Evolutionary conservation across 306 rosid genomes (phyloP), one percentile per base, ranked within the genome.

Genomic region (Casuarina equisetifolia): DNA sequence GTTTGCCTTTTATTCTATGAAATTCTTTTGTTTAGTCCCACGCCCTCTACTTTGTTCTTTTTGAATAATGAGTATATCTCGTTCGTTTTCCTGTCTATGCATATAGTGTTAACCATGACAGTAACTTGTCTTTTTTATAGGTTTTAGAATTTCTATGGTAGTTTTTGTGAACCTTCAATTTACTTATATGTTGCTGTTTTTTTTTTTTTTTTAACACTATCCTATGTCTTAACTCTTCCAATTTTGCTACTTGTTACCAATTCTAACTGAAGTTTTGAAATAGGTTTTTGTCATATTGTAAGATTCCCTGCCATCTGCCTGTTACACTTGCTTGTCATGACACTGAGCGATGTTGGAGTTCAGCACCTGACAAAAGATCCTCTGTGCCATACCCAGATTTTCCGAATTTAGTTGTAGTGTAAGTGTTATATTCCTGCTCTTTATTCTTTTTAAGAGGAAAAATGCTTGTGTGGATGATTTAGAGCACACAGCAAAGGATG

Each of bases 271-370:
- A 52, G 40, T 79, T 49, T 76, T 38, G 83, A 82, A 75, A 69
- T 79, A 92, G 97, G 95, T 92, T 92, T 82, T 76, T 90, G 80
- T 79, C 89, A 64, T 84, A 86, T 72, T 88, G 95, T 84, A 78
- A 88, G 84, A 87, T 92, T 81, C 97, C 97, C 35, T 71, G 52
- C 68, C 82, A 85, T 84, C 84, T 92, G 16, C 93, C 97, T 42
- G 80, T 90, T 51, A 92, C 97, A 12, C 69, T 92, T 59, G 92
- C 91, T 62, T 90, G 95, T 82, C 97, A 92, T 16, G 90, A 83
- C 79, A 75, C 86, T 40, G 90, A 85, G 86, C 84, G 89, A 84
- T 92, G 97, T 69, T 90, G 97, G 97, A 85, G 91, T 80, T 77
- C 93, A 69, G 86, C 70, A 68, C 85, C 87, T 25, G 87, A 88